These are phyloP conservation scores for Cladosporium colombiae DNA, from an alignment of 2,329 filamentous ascomycete species.

Conservation along the genomic window DNA sequence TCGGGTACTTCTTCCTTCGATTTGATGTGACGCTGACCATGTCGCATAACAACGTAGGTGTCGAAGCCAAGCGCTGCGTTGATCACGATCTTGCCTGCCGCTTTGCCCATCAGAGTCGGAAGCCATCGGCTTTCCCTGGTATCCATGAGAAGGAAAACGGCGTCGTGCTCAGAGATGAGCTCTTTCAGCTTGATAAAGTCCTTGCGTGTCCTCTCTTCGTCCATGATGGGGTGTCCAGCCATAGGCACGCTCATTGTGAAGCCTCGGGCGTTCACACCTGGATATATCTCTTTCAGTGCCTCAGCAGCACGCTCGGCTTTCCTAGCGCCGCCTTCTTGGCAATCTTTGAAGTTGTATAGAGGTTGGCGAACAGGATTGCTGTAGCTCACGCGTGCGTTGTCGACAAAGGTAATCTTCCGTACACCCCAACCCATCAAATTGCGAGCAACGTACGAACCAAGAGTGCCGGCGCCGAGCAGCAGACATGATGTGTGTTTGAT, in stretches of 20 bases:
- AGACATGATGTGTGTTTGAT: conserved; percentile 91
- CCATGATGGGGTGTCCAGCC: conserved; percentile 84
- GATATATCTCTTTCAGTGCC: conserved; percentile 82
- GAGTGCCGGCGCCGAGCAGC: conserved; percentile 84
- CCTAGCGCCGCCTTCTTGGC: conserved; percentile 75
- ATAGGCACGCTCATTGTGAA: conserved; percentile 87
- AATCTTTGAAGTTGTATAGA: conserved; percentile 87
- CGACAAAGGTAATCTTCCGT: conserved; percentile 90
- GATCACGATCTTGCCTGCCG: conserved; percentile 89
- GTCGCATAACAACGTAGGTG: conserved; percentile 95
- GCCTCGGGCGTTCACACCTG: conserved; percentile 79
- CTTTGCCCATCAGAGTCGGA: conserved; percentile 93
- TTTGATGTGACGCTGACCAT: conserved; percentile 59
- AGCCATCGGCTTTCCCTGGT: conserved; percentile 93
- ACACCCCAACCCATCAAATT: conserved; percentile 96
- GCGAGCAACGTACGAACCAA: conserved; percentile 90
- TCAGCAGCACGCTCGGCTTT: conserved; percentile 83
- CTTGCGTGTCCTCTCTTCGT: conserved; percentile 66
- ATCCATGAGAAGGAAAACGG: conserved; percentile 91
- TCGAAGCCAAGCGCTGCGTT: conserved; percentile 96
- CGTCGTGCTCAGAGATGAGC: conserved; percentile 83
- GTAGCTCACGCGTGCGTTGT: conserved; percentile 90
- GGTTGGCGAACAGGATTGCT: conserved; percentile 96
- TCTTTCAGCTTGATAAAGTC: conserved; percentile 75
- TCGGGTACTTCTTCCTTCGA: not conserved